Conservation (phyloP, 2,329 filamentous ascomycete genomes). For the Corinectria fuckeliana region DNA sequence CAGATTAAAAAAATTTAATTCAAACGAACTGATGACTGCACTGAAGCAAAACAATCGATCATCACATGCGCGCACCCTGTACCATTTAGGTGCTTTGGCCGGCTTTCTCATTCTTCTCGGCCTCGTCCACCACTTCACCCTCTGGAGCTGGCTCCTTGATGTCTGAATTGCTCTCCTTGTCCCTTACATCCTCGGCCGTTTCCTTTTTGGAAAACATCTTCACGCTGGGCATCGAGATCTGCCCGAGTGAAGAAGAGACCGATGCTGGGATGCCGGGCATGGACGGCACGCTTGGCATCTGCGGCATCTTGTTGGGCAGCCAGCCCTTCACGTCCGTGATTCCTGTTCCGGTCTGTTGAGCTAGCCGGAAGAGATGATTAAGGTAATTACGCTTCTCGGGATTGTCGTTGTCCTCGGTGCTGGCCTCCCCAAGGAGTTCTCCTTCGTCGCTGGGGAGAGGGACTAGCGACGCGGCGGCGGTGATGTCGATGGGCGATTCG, state of each 20-base stretch:
- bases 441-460: constrained; percentile 53
- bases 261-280: constrained; percentile 38
- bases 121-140: background rate
- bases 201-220: constrained; percentile 40
- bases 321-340: constrained; percentile 48
- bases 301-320: constrained; percentile 50
- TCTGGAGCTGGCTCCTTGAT: background rate
- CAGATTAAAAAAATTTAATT: too few relatives aligned
- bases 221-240: constrained; percentile 25
- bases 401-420: constrained; percentile 45
- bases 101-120: background rate
- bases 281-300: constrained; percentile 41
- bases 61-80: too few relatives aligned
- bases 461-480: constrained; percentile 57
- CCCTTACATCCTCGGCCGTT: background rate
- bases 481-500: constrained; percentile 57
- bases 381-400: constrained; percentile 52
- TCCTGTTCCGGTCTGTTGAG: constrained; percentile 55
- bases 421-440: constrained; percentile 39
- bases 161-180: background rate
- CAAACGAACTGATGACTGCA: too few relatives aligned
- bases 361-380: constrained; percentile 56
- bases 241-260: constrained; percentile 37
- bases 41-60: too few relatives aligned
- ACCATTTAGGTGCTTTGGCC: background rate